Base-by-base conservation (phyloP, 768 basidiomycete genomes). In the Lactarius vividus region DNA sequence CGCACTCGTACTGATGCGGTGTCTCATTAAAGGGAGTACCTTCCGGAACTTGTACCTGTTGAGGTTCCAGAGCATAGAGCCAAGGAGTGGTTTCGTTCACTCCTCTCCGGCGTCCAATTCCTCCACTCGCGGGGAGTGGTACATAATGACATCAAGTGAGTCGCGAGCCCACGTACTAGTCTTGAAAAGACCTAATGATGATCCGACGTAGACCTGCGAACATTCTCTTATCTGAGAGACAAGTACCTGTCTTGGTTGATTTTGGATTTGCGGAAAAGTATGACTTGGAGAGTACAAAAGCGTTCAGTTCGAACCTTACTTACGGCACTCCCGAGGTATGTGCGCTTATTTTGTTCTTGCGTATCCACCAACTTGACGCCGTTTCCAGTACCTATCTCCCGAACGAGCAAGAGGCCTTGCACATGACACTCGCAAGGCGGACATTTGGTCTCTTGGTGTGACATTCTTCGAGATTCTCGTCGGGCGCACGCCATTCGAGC, bases 251-350 rank as follows among this genome's bases (percentile, higher is more conserved):
- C 3, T 84, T 98, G 4, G 90, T 97, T 42, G 97, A 98, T 76
- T 99, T 97, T 72, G 96, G 97, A 1, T 99, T 98, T 71, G 94
- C 96, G 2, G 92, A 96, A 72, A 86, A 85, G 69, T 95, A 95
- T 73, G 88, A 92, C 69, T 72, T 83, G 52, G 75, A 78, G 1
- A 84, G 86, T 0, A 74, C 79, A 20, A 85, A 84, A 23, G 88
- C 90, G 1, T 94, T 94, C 79, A 85, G 87, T 69, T 91, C 89
- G 71, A 91, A 91, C 71, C 82, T 93, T 55, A 85, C 91, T 0
- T 92, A 92, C 73, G 96, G 95, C 6, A 98, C 96, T 4, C 94
- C 95, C 31, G 94, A 96, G 80, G 91, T 92, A 74, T 64, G 39
- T 61, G 23, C 10, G 16, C 16, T 23, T 37, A 40, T 62, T 62